Evolutionary conservation across 1,139 yeast genomes (phyloP), one percentile per base, ranked within the genome.

Genomic region (Candida gigantensis): DNA sequence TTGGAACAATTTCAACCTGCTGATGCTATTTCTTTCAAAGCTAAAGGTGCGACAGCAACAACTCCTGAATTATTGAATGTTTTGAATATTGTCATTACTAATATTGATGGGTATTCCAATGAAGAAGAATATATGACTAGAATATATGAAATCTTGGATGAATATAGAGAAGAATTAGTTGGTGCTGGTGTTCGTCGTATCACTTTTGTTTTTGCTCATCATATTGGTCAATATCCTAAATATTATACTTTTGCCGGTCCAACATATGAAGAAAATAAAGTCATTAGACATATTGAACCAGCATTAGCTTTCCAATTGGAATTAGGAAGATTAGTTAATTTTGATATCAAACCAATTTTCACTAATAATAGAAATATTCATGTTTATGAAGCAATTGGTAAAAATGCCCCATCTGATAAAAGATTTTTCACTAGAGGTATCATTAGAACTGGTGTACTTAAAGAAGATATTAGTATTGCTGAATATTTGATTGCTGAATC

Each of bases 301-400:
- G 97, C 98, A 30, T 74, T 92, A 55, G 98, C 98, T 39, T 92
- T 83, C 84, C 98, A 92, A 71, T 77, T 92, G 53, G 98, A 92
- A 68, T 76, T 92, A 50, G 95, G 89, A 55, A 82, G 97, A 70
- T 76, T 92, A 65, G 87, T 95, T 34, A 94, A 92, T 71, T 92
- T 92, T 68, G 82, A 87, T 65, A 88, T 92, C 64, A 88, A 84
- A 60, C 97, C 97, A 34, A 87, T 92, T 41, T 87, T 88, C 71
- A 88, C 97, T 42, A 97, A 90, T 62, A 92, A 94, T 74, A 84
- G 97, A 72, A 90, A 92, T 68, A 87, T 92, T 49, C 98, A 92
- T 58, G 97, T 92, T 39, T 92, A 92, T 56, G 96, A 90, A 69
- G 98, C 97, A 30, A 79, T 85, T 50, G 97, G 97, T 46, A 89